These are phyloP conservation scores for Diplodia seriata DNA, from an alignment of 2,329 filamentous ascomycete species.

Conservation along the genomic window DNA sequence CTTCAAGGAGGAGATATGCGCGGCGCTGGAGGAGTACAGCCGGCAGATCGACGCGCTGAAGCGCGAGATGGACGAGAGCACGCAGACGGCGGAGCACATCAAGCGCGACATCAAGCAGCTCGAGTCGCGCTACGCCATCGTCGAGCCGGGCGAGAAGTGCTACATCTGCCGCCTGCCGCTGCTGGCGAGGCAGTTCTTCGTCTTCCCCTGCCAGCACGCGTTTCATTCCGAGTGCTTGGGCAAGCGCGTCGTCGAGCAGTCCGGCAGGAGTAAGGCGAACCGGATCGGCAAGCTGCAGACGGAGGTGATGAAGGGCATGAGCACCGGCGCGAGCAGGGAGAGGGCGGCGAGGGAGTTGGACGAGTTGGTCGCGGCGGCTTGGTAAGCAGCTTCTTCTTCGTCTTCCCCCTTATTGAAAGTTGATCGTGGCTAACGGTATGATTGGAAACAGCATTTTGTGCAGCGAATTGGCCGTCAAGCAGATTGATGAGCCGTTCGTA, in stretches of 20 bases:
- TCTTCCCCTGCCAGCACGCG: slow-evolving; percentile 97
- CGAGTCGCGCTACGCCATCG: slow-evolving; percentile 90
- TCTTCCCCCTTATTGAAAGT: slow-evolving; percentile 2
- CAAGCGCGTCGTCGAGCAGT: slow-evolving; percentile 81
- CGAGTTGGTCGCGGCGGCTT: slow-evolving; percentile 86
- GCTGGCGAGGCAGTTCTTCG: slow-evolving; percentile 91
- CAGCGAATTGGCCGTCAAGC: slow-evolving; percentile 92
- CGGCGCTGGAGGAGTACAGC: slow-evolving; percentile 89
- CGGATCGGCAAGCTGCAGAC: slow-evolving; percentile 85
- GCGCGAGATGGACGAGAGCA: slow-evolving; percentile 94
- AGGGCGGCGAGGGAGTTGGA: slow-evolving; percentile 88
- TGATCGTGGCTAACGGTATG: slow-evolving; percentile 11
- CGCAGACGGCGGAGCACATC: slow-evolving; percentile 87
- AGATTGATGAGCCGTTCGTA: slow-evolving; percentile 93
- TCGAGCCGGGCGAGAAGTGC: slow-evolving; percentile 94
- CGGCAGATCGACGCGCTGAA: slow-evolving; percentile 88
- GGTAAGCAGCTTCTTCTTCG: slow-evolving; percentile 62
- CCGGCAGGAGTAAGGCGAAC: slow-evolving; percentile 75
- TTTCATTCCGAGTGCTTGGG: slow-evolving; percentile 97
- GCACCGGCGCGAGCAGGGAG: slow-evolving; percentile 67
- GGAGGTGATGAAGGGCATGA: slow-evolving; percentile 78
- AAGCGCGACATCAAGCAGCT: slow-evolving; percentile 85
- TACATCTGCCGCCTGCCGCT: slow-evolving; percentile 86
- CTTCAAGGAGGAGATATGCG: slow-evolving; percentile 98
- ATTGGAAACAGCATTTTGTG: slow-evolving; percentile 75